Evolutionary conservation across 2,329 filamentous ascomycete genomes (phyloP).

Genomic region (Coleophoma eucalyptorum): DNA sequence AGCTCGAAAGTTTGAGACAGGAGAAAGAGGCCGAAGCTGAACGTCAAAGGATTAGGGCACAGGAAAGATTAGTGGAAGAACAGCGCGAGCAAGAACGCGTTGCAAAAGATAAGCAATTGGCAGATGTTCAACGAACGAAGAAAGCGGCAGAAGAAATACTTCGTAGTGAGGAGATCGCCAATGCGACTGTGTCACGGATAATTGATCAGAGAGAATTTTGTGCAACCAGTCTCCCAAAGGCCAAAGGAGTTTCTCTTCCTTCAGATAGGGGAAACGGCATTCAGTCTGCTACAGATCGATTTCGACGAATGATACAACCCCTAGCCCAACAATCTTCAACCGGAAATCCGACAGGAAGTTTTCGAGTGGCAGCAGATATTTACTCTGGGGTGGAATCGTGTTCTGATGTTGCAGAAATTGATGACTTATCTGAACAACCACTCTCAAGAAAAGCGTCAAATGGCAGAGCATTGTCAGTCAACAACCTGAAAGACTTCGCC

Average conservation of each 20-base stretch:
- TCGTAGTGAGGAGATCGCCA: no score
- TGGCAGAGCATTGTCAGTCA: neutral
- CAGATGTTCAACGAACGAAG: neutral
- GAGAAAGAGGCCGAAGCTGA: neutral
- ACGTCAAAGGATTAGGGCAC: neutral
- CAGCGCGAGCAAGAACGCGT: neutral
- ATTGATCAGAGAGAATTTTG: no score
- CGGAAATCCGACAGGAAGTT: no score
- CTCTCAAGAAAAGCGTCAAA: neutral
- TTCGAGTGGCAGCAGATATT: no score
- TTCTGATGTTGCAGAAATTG: neutral
- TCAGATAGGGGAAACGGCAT: neutral
- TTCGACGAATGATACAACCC: conserved; percentile 1
- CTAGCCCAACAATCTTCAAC: neutral
- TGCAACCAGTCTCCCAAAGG: no score
- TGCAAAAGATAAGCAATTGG: neutral
- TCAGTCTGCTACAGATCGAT: neutral
- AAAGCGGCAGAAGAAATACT: neutral
- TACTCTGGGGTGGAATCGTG: neutral
- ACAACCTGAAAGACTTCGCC: neutral
- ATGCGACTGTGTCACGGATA: no score
- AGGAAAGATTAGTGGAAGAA: neutral
- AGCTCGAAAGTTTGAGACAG: neutral
- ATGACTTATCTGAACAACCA: neutral
- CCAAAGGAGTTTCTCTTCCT: neutral